Evolutionary conservation across 768 basidiomycete species (phyloP).

Genomic region (Suillus tomentosus): DNA sequence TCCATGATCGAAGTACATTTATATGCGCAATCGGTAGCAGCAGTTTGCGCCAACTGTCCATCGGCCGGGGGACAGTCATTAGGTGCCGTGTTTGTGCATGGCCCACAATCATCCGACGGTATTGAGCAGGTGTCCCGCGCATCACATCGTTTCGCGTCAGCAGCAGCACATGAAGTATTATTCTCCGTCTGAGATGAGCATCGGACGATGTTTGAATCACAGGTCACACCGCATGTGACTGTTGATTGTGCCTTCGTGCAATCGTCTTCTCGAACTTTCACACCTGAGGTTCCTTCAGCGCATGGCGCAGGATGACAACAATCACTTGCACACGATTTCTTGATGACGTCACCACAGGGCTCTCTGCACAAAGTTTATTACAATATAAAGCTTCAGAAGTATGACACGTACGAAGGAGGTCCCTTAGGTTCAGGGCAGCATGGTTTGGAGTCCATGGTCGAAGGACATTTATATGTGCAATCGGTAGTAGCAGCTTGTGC

Average conservation of each 20-base stretch:
- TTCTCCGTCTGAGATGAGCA: not conserved
- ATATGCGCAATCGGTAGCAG: not conserved
- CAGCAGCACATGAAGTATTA: not conserved
- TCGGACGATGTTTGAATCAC: not conserved
- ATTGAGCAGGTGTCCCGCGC: not conserved
- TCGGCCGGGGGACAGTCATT: not conserved
- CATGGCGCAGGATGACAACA: not conserved
- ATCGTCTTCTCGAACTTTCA: not conserved
- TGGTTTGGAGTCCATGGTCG: no score
- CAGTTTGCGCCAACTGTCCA: not conserved
- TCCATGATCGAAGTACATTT: not conserved
- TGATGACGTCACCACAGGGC: not conserved
- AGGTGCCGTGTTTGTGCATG: not conserved
- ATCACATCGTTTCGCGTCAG: not conserved
- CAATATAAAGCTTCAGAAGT: not conserved
- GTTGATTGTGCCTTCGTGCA: not conserved
- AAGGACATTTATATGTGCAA: no score
- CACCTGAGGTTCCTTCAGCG: not conserved
- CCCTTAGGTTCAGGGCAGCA: not conserved
- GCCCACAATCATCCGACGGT: not conserved
- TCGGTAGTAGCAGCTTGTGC: no score
- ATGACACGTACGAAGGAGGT: not conserved
- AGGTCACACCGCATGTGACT: not conserved
- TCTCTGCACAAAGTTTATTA: not conserved
- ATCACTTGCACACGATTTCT: not conserved